Percentiles rank a stretch among this genome's conserved stretches.
phyloP scores from a whole-genome alignment of 2,329 filamentous ascomycete genomes.

The Talaromyces sp. region DNA sequence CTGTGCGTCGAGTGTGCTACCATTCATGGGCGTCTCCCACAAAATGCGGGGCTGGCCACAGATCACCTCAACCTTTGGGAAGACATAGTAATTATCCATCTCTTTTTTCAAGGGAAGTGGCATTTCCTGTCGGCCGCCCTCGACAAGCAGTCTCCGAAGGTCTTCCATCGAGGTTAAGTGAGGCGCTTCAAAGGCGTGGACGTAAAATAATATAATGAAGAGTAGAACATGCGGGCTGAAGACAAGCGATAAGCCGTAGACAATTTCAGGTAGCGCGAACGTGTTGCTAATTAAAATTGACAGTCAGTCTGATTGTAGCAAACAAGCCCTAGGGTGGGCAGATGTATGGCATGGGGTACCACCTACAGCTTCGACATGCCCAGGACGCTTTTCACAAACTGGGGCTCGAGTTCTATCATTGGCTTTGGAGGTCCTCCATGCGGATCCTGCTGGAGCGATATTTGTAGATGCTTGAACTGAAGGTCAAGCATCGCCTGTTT shows the following conservation, averaged over 20 bases:
- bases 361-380: too few relatives aligned
- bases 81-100: constrained; percentile 29
- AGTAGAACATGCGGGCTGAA: constrained; percentile 24
- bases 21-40: too few relatives aligned
- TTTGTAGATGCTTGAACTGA: too few relatives aligned
- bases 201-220: constrained; percentile 26
- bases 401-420: too few relatives aligned
- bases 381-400: too few relatives aligned
- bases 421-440: too few relatives aligned
- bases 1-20: constrained; percentile 11
- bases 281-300: constrained; percentile 23
- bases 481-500: too few relatives aligned
- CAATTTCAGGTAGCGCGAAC: constrained; percentile 21
- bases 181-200: constrained; percentile 23
- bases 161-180: constrained; percentile 26
- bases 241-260: constrained; percentile 22
- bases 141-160: constrained; percentile 21
- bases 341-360: too few relatives aligned
- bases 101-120: constrained; percentile 22
- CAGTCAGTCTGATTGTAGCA: too few relatives aligned
- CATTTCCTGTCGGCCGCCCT: constrained; percentile 21
- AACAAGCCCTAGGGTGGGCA: too few relatives aligned
- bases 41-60: constrained; percentile 18
- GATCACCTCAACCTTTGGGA: constrained; percentile 20
- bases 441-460: too few relatives aligned